Evolutionary conservation across 768 basidiomycete genomes (phyloP).

Genomic region (Mrakia blollopis): DNA sequence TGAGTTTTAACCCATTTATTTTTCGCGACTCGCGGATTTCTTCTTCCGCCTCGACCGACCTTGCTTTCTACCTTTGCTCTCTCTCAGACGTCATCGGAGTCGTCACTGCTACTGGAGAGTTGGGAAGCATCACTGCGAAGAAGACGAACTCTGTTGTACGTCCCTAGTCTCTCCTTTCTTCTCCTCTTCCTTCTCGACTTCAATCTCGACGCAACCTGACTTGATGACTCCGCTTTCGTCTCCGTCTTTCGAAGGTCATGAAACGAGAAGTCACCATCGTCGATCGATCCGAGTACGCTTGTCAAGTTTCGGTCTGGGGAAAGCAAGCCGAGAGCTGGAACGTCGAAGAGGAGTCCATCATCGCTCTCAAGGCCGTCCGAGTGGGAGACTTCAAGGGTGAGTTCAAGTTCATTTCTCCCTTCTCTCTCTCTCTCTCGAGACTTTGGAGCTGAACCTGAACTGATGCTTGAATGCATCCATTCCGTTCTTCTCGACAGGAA

Average conservation of each 20-base stretch:
- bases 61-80: background rate
- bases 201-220: background rate
- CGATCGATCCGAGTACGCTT: conserved; percentile 70
- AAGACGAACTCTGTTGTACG: background rate
- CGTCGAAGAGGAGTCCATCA: conserved; percentile 58
- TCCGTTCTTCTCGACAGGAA: conserved; percentile 49
- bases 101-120: background rate
- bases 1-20: conserved; percentile 46
- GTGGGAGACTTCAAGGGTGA: conserved; percentile 84
- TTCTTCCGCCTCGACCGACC: no score
- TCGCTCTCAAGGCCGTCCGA: conserved; percentile 89
- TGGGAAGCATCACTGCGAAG: background rate
- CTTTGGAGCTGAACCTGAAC: background rate
- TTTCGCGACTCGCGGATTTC: background rate
- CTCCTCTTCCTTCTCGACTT: background rate
- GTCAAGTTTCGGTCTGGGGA: conserved; percentile 90
- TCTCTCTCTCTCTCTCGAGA: background rate
- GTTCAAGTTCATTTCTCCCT: conserved; percentile 27
- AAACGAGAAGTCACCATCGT: conserved; percentile 88
- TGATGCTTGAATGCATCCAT: background rate
- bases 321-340: conserved; percentile 46
- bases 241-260: conserved; percentile 52
- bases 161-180: background rate
- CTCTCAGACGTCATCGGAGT: background rate
- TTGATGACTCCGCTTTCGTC: background rate